Conservation (phyloP, 1,139 yeast species). For the Yamadazyma kanchanaburiensis region DNA sequence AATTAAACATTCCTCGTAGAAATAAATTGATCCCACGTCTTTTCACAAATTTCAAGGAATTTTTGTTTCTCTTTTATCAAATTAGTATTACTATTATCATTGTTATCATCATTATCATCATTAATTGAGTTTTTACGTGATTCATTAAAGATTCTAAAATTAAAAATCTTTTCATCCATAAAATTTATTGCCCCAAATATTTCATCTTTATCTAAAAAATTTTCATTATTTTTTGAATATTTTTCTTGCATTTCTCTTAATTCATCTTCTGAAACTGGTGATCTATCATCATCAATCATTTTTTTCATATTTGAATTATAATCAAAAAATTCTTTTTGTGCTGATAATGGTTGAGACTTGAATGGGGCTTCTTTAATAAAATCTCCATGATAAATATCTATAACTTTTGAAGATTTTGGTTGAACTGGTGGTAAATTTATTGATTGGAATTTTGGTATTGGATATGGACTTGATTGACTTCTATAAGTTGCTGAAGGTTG, state of each 20-base stretch:
- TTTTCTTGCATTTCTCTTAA: conserved; percentile 37
- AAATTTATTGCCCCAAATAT: conserved; percentile 42
- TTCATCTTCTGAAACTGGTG: conserved; percentile 37
- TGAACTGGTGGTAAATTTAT: conserved; percentile 1
- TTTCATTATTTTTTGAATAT: conserved; percentile 13
- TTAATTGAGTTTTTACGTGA: conserved; percentile 3
- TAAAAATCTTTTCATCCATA: conserved; percentile 42
- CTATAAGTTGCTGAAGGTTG: conserved; percentile 12
- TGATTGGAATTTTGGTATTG: conserved; percentile 3
- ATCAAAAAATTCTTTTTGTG: conserved; percentile 47
- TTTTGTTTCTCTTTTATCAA: conserved; percentile 33
- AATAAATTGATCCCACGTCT: conserved; percentile 51
- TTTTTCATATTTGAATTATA: conserved; percentile 6
- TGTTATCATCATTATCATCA: conserved; percentile 4
- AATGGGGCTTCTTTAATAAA: conserved; percentile 48
- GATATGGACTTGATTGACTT: conserved; percentile 6
- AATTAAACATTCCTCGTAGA: too few species aligned
- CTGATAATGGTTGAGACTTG: conserved; percentile 52
- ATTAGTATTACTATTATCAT: conserved; percentile 5
- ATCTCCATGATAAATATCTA: conserved; percentile 52
- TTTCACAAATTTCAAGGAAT: conserved; percentile 50
- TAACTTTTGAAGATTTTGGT: conserved; percentile 18
- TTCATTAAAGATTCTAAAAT: conserved; percentile 33
- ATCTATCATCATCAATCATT: conserved; percentile 28
- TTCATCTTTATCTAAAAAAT: conserved; percentile 14